Base-by-base conservation (phyloP, 1,284 basidiomycete species). In the Sporisorium graminicola region DNA sequence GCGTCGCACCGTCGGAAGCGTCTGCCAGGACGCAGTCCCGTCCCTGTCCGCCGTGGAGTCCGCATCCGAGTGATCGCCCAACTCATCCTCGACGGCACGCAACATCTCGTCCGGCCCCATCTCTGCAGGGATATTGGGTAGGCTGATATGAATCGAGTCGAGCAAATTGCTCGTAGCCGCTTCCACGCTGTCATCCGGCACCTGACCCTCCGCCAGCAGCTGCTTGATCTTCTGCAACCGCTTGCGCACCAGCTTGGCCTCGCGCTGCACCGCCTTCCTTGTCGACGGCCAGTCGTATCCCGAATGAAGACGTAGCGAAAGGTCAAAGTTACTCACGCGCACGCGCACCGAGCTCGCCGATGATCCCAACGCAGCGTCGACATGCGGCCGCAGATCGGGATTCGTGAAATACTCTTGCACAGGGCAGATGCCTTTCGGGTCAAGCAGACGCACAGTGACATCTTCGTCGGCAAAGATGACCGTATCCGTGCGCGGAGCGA, bases 201-300 rank as follows among this genome's bases (percentile, higher is more conserved):
- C 90, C 84, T 98, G 96, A 2, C 96, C 97, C 47, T 89, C 92
- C 0, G 95, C 94, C n/a, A 99, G 90, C 2, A 99, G 88, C 86
- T 99, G 96, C 57, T 93, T 89, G 81, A 99, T 97, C 86, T 93
- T 94, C 53, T 93, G 92, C 46, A 99, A 89, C 26, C 91, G 91
- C 58, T 91, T 90, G 53, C 94, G 90, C 87, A 99, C 94, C 35
- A 92, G 91, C 83, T 92, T 94, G 64, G 93, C 90, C 84, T 95
- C 93, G 54, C 93, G 91, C 84, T 97, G 93, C 58, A 99, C 94
- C 6, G 90, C 90, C 84, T 90, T 91, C 52, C 95, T 91, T 2
- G 96, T 99, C 43, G 89, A 88, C 1, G 86, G 86, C 95, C 96
- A 99, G 83, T 99, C 97, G 81, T 95, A 99, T 0, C 96, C 82